These are phyloP conservation scores for Fomitopsis pinicola DNA, from an alignment of 1,284 basidiomycete genomes.

Conservation along the genomic window DNA sequence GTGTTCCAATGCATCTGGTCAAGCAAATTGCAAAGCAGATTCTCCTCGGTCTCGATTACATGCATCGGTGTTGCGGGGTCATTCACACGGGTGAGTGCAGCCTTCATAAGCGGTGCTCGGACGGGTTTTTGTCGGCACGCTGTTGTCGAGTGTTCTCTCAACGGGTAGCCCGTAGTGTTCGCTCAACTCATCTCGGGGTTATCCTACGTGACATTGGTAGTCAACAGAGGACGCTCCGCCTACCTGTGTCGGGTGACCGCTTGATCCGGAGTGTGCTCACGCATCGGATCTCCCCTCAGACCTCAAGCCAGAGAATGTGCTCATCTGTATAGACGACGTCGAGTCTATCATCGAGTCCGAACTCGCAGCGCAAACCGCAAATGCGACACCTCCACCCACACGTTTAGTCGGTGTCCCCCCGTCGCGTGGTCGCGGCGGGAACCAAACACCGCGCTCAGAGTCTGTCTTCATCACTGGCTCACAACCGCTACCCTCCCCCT, in stretches of 20 bases:
- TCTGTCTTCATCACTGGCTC: slow-evolving; percentile 91
- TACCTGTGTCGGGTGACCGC: neutral
- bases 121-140: neutral
- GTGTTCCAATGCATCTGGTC: slow-evolving; percentile 91
- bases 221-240: neutral
- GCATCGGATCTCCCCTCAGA: slow-evolving; percentile 40
- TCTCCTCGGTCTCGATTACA: slow-evolving; percentile 93
- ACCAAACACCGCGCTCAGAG: slow-evolving; percentile 92
- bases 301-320: slow-evolving; percentile 97
- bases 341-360: slow-evolving; percentile 91
- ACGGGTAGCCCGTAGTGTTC: neutral
- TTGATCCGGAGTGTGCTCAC: neutral
- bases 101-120: slow-evolving; percentile 14
- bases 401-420: slow-evolving; percentile 95
- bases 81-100: slow-evolving; percentile 74
- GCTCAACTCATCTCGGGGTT: neutral
- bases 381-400: slow-evolving; percentile 50
- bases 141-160: neutral
- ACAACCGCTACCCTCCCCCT: slow-evolving; percentile 84
- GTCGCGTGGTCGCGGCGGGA: slow-evolving; percentile 91
- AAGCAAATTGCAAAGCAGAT: slow-evolving; percentile 98
- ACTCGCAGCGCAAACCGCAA: slow-evolving; percentile 52
- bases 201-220: neutral
- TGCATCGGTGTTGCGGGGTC: slow-evolving; percentile 94
- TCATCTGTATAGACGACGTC: slow-evolving; percentile 97